Conservation (phyloP, 768 basidiomycete genomes). For the Chalciporus sphaerocephalus region DNA sequence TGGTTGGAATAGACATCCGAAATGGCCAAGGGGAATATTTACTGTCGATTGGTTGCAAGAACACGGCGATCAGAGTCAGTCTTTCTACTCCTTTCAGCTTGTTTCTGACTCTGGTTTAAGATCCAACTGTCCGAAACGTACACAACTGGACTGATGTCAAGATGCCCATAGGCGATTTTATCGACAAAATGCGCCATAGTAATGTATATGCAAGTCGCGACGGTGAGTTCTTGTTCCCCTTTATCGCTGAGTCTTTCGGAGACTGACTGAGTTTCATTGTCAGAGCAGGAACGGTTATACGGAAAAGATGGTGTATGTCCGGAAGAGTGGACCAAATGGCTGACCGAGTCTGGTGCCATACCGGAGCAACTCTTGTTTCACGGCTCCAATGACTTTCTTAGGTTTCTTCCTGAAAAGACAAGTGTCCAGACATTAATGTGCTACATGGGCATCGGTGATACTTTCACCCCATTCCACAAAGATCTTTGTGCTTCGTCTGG, state of each 20-base stretch:
- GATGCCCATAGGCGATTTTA: constrained; percentile 51
- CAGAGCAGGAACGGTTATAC: constrained; percentile 62
- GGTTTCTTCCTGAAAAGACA: constrained; percentile 52
- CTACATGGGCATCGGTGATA: constrained; percentile 77
- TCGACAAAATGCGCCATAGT: constrained; percentile 39
- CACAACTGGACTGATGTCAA: constrained; percentile 50
- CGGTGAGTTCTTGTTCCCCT: constrained; percentile 35
- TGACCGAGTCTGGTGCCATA: constrained; percentile 43
- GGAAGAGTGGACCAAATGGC: constrained; percentile 57
- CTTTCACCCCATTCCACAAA: constrained; percentile 82
- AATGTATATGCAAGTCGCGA: constrained; percentile 34
- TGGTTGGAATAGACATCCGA: constrained; percentile 48
- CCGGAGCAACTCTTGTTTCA: constrained; percentile 52
- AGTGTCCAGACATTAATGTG: constrained; percentile 79
- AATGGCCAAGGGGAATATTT: constrained; percentile 57
- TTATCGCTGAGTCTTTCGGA: neutral
- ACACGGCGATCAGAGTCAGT: constrained; percentile 30
- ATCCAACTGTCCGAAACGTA: constrained; percentile 60
- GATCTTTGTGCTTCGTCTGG: constrained; percentile 82
- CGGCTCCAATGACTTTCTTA: constrained; percentile 53
- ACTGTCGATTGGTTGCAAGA: constrained; percentile 49
- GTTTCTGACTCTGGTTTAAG: constrained; percentile 33
- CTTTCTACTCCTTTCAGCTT: neutral
- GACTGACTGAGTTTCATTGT: neutral
- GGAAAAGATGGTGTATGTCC: constrained; percentile 79